Conservation (phyloP, 2,329 filamentous ascomycete species). For the Fusarium sp. region DNA sequence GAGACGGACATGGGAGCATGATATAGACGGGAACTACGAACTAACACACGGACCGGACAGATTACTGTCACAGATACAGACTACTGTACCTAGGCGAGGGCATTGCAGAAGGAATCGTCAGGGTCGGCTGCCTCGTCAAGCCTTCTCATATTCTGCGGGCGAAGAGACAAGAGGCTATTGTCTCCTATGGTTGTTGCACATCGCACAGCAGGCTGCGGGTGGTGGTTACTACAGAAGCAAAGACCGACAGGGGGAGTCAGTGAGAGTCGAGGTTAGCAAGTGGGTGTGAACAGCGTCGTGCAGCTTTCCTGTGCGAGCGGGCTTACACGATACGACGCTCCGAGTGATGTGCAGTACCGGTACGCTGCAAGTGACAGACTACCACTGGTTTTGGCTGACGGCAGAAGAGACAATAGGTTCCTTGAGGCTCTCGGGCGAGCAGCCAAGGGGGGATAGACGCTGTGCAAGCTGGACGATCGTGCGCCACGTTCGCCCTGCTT, state of each 20-base stretch:
- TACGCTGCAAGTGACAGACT: conserved; percentile 13
- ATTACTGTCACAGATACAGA: too few species aligned
- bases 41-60: conserved; percentile 6
- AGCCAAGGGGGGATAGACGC: conserved; percentile 25
- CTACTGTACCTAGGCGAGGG: not conserved
- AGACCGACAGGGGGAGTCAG: conserved; percentile 29
- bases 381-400: conserved; percentile 22
- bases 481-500: conserved; percentile 48
- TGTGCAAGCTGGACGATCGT: conserved; percentile 44
- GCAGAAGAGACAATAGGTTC: conserved; percentile 27
- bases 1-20: conserved; percentile 38
- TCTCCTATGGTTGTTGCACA: conserved; percentile 42
- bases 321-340: conserved; percentile 36
- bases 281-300: conserved; percentile 35
- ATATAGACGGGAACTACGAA: conserved; percentile 28
- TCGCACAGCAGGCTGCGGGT: conserved; percentile 33
- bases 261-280: conserved; percentile 7
- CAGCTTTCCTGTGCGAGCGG: conserved; percentile 28
- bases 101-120: conserved; percentile 21
- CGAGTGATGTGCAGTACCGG: conserved; percentile 16
- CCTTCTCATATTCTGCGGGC: conserved; percentile 46
- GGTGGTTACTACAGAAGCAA: conserved; percentile 23
- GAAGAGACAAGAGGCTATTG: conserved; percentile 39
- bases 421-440: conserved; percentile 42
- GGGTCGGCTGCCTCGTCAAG: conserved; percentile 36